Conservation (phyloP, 2,329 filamentous ascomycete species). For the Ceratocystis colombiana region DNA sequence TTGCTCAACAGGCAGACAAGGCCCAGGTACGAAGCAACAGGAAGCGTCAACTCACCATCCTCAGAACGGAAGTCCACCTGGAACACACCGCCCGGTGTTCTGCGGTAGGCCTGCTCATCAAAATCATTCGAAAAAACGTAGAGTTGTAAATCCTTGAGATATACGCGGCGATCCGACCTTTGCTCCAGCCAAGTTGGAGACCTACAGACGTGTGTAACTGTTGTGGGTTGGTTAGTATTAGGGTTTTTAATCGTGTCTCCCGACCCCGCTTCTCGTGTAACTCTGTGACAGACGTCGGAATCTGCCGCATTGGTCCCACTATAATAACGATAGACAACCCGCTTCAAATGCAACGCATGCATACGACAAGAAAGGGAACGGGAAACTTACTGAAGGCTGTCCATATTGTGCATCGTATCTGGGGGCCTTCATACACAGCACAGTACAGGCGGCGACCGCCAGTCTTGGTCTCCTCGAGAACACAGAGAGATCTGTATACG, state of each 20-base stretch:
- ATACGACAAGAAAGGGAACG: too few relatives aligned
- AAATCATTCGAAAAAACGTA: slow-evolving; percentile 52
- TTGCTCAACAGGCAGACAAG: not conserved
- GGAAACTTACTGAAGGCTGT: slow-evolving; percentile 49
- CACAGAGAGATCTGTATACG: slow-evolving; percentile 41
- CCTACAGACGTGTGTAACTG: slow-evolving; percentile 45
- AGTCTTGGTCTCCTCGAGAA: slow-evolving; percentile 43
- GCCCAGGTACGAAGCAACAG: not conserved
- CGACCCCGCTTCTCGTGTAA: not conserved
- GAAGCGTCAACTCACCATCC: slow-evolving; percentile 30
- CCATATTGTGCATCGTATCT: slow-evolving; percentile 34
- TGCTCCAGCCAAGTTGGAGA: slow-evolving; percentile 44
- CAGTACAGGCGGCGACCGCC: slow-evolving; percentile 45
- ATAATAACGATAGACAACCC: not conserved
- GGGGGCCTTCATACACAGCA: slow-evolving; percentile 36
- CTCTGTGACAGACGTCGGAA: too few relatives aligned
- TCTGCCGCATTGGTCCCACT: not conserved
- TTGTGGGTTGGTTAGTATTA: not conserved
- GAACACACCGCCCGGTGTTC: slow-evolving; percentile 40
- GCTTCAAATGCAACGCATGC: too few relatives aligned
- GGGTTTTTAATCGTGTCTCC: not conserved
- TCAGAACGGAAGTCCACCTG: slow-evolving; percentile 42
- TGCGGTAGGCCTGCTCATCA: slow-evolving; percentile 43
- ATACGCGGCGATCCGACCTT: slow-evolving; percentile 39
- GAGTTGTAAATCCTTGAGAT: slow-evolving; percentile 45